Base-by-base conservation (phyloP, 2,329 filamentous ascomycete species). In the Penicillium sp. region DNA sequence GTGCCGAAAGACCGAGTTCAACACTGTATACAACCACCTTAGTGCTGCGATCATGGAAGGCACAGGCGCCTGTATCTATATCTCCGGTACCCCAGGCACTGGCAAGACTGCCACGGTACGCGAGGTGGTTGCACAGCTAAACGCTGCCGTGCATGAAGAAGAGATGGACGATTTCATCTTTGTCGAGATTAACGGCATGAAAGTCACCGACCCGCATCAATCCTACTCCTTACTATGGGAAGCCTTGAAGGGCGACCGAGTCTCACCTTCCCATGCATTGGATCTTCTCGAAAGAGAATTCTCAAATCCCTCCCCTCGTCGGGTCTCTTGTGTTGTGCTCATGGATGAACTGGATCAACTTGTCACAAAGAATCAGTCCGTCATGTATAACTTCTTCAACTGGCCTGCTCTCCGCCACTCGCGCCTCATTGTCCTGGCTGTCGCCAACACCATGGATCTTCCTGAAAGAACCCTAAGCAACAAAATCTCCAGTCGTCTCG, bases 351-450 rank as follows among this genome's bases (percentile, higher is more conserved):
- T 98, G 42, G 93, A 98, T 66, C 93, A 98, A 70, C 80, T 98
- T 7, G 94, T 98, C 5, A 98, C 93, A 12, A 93, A 91, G 64
- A 97, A 95, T 63, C 94, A 98, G 68, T 91, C 88, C n/a, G 93
- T 98, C 71, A 98, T 98, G 93, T 98, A 98, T 74, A 98, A 98
- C 69, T 98, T 98, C 70, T 98, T 98, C 79, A 98, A 98, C 65
- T 98, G 93, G 93, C 93, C 93, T 4, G 87, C 88, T 10, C 76
- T 97, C 47, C 81, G 87, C 43, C 90, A 98, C 69, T 95, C 88
- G 47, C 82, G 90, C 43, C 77, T 98, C 39, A 96, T 98, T 67
- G 94, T 98, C 6, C 81, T 98, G 6, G 94, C 94, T 10, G 93
- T 98, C 17, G 94, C 93, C 45, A 98, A 98, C 69, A 98, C 93